Evolutionary conservation across 2,329 filamentous ascomycete genomes (phyloP), one percentile per base, ranked within the genome.

Genomic region (Xylaria sp.): DNA sequence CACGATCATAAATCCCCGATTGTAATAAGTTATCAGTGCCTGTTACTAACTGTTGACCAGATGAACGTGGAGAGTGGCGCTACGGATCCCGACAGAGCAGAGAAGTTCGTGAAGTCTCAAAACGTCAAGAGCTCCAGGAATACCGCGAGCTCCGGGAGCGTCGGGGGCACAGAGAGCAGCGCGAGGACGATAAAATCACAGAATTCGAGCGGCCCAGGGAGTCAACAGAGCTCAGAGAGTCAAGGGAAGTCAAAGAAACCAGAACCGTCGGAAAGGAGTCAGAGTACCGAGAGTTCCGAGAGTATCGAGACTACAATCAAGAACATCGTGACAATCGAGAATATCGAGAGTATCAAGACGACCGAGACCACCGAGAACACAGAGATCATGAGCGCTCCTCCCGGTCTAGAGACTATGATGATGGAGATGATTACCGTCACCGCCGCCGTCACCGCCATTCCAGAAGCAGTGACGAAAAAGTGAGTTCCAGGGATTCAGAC

Each of bases 21-120:
- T 16, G 16, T 16, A 16, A 16, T 16, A 16, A 16, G 16, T 16
- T 72, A 65, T 75, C 74, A 68, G 71, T 77, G 74, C 75, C 76
- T 73, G 76, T 79, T 79, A 76, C 81, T 84, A 78, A 84, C 80
- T 76, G 79, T 70, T 79, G 76, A 73, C 76, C 83, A 80, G 79
- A 80, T 66, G 69, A 79, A 72, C 69, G 72, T 69, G 68, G 76
- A 72, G 69, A 63, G 64, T 67, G 56, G 16, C 63, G 55, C 59
- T 75, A 77, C 51, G 68, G 68, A 37, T 46, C 34, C 30, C 49
- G 64, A 63, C 50, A 34, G 5, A 2, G 16, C 13, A 10, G 13
- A 10, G 49, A 34, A 23, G 11, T 8, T 10, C 10, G 23, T 5
- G 49, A 51, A 35, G 8, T n/a, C 49, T 30, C 23, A 9, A 18